Percentiles rank a stretch among this genome's conserved stretches.
Conservation (phyloP, 2,329 filamentous ascomycete genomes). For the Colletotrichum cuscutae region DNA sequence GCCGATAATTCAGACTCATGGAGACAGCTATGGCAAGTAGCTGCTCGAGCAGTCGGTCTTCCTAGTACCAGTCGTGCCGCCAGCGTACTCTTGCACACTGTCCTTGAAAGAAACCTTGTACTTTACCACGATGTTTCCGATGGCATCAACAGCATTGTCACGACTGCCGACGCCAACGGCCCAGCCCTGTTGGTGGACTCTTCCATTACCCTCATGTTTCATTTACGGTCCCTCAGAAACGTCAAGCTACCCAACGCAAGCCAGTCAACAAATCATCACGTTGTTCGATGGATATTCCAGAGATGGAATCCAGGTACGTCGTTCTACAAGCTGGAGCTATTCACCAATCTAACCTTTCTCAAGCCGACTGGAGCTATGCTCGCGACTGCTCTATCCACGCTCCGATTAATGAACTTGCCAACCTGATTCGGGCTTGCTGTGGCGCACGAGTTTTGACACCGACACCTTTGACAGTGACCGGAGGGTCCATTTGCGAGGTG, state of each 20-base stretch:
- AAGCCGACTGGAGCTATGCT: slow-evolving; percentile 76
- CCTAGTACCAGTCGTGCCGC: slow-evolving; percentile 79
- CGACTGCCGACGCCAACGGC: slow-evolving; percentile 82
- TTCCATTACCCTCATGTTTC: slow-evolving; percentile 77
- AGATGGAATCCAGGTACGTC: slow-evolving; percentile 83
- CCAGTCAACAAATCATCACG: slow-evolving; percentile 73
- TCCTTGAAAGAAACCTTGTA: slow-evolving; percentile 75
- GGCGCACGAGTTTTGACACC: slow-evolving; percentile 55
- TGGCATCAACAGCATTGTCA: slow-evolving; percentile 77
- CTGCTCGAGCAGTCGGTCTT: slow-evolving; percentile 76
- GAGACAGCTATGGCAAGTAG: slow-evolving; percentile 80
- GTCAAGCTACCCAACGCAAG: slow-evolving; percentile 75
- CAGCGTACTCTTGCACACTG: slow-evolving; percentile 75
- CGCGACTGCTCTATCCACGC: slow-evolving; percentile 72
- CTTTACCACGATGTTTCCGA: slow-evolving; percentile 74
- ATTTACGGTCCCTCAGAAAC: slow-evolving; percentile 73
- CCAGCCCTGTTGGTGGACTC: slow-evolving; percentile 84
- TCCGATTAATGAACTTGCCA: slow-evolving; percentile 72
- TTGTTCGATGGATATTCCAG: slow-evolving; percentile 84
- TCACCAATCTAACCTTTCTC: slow-evolving; percentile 9
- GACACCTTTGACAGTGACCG: slow-evolving; percentile 50
- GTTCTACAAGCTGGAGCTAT: background rate
- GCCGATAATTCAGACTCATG: slow-evolving; percentile 57
- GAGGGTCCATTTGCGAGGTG: slow-evolving; percentile 59
- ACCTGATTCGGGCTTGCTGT: slow-evolving; percentile 76